These are phyloP conservation scores for Clitoria ternatea DNA, from an alignment of 306 rosid species.

Conservation along the genomic window DNA sequence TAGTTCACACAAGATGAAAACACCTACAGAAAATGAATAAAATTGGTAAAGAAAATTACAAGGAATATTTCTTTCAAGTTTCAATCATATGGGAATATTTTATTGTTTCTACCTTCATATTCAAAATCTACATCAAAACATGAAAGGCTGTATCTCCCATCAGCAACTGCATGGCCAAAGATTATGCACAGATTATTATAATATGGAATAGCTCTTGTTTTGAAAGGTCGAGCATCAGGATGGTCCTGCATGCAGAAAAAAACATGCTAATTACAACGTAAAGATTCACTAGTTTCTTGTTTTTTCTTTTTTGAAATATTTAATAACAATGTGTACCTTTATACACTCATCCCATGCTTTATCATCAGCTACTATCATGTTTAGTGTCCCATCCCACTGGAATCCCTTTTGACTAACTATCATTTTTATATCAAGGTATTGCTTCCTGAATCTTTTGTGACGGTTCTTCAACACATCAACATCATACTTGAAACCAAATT, in stretches of 20 bases:
- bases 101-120: slow-evolving; percentile 28
- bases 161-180: slow-evolving; percentile 57
- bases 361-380: slow-evolving; percentile 34
- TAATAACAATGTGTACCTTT: slow-evolving; percentile 31
- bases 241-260: slow-evolving; percentile 45
- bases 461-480: slow-evolving; percentile 52
- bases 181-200: slow-evolving; percentile 49
- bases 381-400: slow-evolving; percentile 39
- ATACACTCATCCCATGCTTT: slow-evolving; percentile 37
- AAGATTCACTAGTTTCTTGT: neutral
- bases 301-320: slow-evolving; percentile 11
- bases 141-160: slow-evolving; percentile 65
- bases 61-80: slow-evolving; percentile 3
- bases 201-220: slow-evolving; percentile 30
- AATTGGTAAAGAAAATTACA: neutral
- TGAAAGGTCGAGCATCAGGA: slow-evolving; percentile 42
- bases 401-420: slow-evolving; percentile 42
- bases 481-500: slow-evolving; percentile 48
- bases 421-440: slow-evolving; percentile 47
- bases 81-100: neutral
- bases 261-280: slow-evolving; percentile 15
- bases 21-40: neutral
- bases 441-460: slow-evolving; percentile 53
- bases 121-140: slow-evolving; percentile 43
- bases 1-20: neutral